Conservation (phyloP, 495 filamentous ascomycete species). For the Podospora anserina region DNA sequence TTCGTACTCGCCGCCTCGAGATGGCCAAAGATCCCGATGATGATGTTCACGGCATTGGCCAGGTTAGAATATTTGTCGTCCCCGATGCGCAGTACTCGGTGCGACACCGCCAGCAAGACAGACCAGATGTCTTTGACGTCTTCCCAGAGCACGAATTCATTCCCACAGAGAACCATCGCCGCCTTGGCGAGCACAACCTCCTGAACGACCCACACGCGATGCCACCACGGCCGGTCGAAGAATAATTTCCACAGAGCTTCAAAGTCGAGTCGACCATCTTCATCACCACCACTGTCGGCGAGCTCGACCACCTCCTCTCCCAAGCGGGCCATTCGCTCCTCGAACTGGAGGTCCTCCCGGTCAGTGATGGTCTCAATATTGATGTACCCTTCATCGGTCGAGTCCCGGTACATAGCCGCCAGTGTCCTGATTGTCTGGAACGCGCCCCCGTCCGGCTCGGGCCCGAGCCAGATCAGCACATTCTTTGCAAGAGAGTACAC, state of each 20-base stretch:
- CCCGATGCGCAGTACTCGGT: too few species aligned
- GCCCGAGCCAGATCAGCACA: not conserved
- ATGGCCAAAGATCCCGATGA: slow-evolving; percentile 8
- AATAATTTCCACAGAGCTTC: not conserved
- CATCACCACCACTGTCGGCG: too few species aligned
- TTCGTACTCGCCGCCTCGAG: slow-evolving; percentile 8
- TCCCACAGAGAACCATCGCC: not conserved
- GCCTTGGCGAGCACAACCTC: not conserved
- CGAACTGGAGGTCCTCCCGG: too few species aligned
- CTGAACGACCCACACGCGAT: slow-evolving; percentile 1
- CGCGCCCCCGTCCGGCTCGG: not conserved
- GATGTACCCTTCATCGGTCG: not conserved
- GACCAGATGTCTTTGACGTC: slow-evolving; percentile 11
- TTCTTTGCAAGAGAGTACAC: not conserved
- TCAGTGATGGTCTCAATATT: not conserved
- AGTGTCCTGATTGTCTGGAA: not conserved
- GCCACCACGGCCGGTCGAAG: not conserved
- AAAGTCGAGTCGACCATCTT: too few species aligned
- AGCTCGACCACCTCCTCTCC: too few species aligned
- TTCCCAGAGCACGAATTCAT: slow-evolving; percentile 9
- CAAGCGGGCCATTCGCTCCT: too few species aligned
- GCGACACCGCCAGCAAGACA: slow-evolving; percentile 14
- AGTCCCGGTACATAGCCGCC: not conserved
- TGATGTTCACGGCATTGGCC: not conserved
- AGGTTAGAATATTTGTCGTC: not conserved